phyloP scores from a whole-genome alignment of 345 rosid species.

The Corchorus capsularis region DNA sequence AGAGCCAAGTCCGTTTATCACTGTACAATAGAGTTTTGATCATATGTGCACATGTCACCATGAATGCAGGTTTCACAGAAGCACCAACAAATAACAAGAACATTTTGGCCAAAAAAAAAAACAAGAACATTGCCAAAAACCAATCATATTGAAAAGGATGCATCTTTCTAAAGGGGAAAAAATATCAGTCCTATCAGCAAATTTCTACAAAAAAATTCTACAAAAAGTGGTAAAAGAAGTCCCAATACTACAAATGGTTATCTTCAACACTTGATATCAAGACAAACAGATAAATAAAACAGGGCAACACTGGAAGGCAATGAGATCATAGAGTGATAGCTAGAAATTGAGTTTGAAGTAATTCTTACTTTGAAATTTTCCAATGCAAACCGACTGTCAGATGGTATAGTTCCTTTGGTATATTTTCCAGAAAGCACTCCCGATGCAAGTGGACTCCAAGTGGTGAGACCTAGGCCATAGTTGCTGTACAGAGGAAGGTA shows the following conservation, averaged over 20 bases:
- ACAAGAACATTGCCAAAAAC: background rate
- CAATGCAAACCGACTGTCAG: slow-evolving; percentile 92
- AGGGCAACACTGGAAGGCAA: background rate
- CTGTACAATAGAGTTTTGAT: background rate
- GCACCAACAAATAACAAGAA: background rate
- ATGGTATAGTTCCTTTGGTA: slow-evolving; percentile 79
- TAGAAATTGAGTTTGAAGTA: slow-evolving; percentile 6
- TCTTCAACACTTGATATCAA: background rate
- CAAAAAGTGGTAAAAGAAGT: background rate
- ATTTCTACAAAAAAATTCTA: background rate
- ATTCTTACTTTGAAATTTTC: slow-evolving; percentile 82
- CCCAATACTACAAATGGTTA: background rate
- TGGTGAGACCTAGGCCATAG: slow-evolving; percentile 91
- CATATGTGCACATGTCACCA: background rate
- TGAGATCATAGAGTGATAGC: background rate
- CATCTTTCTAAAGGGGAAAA: background rate
- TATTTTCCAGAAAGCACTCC: slow-evolving; percentile 98
- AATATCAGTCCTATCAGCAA: background rate
- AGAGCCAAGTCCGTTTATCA: background rate
- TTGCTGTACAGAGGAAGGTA: slow-evolving; percentile 79
- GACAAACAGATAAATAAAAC: background rate
- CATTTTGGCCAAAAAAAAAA: too few species aligned
- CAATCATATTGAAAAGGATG: background rate
- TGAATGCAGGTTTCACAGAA: background rate
- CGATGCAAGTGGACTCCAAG: slow-evolving; percentile 99